A percentile compares a stretch with the other conserved stretches of the same genome.
Conservation (phyloP, 441 rosid genomes). For the Corymbia calophylla region DNA sequence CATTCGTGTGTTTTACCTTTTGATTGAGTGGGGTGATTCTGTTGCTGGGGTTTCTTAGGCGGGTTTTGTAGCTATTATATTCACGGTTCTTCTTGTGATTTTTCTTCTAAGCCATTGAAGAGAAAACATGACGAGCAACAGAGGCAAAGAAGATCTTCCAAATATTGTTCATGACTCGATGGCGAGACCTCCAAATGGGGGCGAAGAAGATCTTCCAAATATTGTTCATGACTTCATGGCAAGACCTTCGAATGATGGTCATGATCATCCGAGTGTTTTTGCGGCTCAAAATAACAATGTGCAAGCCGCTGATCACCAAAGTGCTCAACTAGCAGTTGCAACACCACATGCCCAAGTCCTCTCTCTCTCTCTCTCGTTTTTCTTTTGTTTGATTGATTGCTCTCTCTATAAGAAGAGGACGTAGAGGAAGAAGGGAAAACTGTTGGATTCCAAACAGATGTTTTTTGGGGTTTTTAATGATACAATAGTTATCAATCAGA, state of each 20-base stretch:
- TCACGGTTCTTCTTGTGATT: too few relatives aligned
- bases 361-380: not conserved
- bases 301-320: not conserved
- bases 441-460: not conserved
- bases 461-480: not conserved
- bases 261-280: not conserved
- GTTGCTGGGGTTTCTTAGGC: not conserved
- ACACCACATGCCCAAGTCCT: not conserved
- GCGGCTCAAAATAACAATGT: not conserved
- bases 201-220: not conserved
- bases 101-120: not conserved
- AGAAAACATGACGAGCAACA: not conserved
- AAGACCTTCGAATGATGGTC: not conserved
- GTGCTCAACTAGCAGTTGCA: not conserved
- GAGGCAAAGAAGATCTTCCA: not conserved
- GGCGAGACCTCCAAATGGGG: not conserved
- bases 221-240: not conserved
- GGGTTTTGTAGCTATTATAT: too few relatives aligned
- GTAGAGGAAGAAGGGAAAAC: not conserved
- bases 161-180: not conserved
- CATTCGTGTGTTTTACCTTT: not conserved
- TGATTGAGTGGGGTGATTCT: not conserved
- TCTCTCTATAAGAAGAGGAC: not conserved
- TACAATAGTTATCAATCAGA: not conserved
- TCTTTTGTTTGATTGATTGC: not conserved